A percentile compares a stretch with the other conserved stretches of the same genome.
Conservation (phyloP, 2,329 filamentous ascomycete genomes). For the Trichoderma sp. region DNA sequence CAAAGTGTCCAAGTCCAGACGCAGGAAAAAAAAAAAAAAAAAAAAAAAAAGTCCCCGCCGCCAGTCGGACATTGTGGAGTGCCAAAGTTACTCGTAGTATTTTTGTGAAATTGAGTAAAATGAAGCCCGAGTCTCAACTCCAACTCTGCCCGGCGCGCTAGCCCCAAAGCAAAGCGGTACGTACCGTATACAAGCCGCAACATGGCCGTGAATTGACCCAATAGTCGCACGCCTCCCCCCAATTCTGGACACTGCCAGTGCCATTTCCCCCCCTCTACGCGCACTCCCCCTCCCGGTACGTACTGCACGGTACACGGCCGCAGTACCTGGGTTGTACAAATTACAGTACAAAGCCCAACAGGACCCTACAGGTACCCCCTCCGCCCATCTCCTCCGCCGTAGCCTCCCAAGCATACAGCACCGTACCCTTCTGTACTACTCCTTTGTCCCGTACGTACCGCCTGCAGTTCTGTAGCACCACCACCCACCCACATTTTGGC, state of each 20-base stretch:
- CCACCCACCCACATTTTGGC: conserved; percentile 7
- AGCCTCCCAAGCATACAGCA: too few relatives aligned
- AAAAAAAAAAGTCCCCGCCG: not conserved
- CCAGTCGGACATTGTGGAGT: not conserved
- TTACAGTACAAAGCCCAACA: not conserved
- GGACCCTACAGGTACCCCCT: not conserved
- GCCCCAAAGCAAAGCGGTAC: conserved; percentile 12
- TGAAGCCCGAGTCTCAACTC: not conserved
- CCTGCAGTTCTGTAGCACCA: not conserved
- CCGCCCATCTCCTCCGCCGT: not conserved
- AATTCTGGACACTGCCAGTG: too few relatives aligned
- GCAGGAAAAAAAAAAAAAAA: not conserved
- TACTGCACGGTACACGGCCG: too few relatives aligned
- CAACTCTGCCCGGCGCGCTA: conserved; percentile 5
- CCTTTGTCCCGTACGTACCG: not conserved
- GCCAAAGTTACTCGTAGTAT: conserved; percentile 9
- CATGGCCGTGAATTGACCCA: not conserved
- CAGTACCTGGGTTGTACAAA: not conserved
- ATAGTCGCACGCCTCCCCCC: not conserved
- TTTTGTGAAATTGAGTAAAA: not conserved
- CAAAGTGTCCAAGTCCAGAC: not conserved
- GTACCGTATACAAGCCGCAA: conserved; percentile 9
- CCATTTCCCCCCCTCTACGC: not conserved
- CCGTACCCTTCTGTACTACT: too few relatives aligned
- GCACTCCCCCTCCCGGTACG: not conserved